A percentile compares a stretch with the other conserved stretches of the same genome.
Evolutionary conservation across 495 filamentous ascomycete species (phyloP).

Genomic region (Aspergillus avenaceus): DNA sequence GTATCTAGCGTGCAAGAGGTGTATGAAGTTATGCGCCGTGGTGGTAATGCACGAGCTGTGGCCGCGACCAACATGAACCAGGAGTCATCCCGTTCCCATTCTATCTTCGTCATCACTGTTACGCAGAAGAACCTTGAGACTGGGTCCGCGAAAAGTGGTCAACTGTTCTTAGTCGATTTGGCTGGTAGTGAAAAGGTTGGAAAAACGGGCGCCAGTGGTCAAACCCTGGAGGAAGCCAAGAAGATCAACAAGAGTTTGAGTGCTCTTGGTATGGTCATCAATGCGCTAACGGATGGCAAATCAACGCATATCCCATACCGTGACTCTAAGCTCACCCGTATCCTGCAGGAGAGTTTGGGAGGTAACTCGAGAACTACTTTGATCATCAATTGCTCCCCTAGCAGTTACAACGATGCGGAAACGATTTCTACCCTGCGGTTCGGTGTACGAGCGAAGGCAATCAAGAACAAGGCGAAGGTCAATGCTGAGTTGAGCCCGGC

Average conservation of each 20-base stretch:
- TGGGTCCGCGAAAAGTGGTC: conserved; percentile 91
- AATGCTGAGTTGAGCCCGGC: conserved; percentile 94
- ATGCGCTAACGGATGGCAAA: conserved; percentile 94
- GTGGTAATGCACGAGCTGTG: conserved; percentile 84
- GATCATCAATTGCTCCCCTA: conserved; percentile 98
- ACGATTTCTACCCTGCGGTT: conserved; percentile 91
- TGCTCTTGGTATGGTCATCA: conserved; percentile 98
- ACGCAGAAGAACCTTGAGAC: conserved; percentile 98
- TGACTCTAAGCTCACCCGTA: conserved; percentile 96
- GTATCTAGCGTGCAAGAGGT: conserved; percentile 94
- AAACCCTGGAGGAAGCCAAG: conserved; percentile 97
- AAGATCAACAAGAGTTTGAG: conserved; percentile 99
- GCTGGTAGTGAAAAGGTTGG: conserved; percentile 98
- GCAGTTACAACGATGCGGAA: conserved; percentile 96
- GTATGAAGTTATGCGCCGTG: conserved; percentile 93
- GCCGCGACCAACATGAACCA: conserved; percentile 99
- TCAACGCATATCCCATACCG: conserved; percentile 95
- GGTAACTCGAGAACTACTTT: conserved; percentile 96
- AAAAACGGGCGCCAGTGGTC: conserved; percentile 95
- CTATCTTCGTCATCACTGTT: conserved; percentile 95
- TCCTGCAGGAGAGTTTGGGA: conserved; percentile 92
- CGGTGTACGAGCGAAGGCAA: conserved; percentile 94
- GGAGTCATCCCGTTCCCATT: conserved; percentile 97
- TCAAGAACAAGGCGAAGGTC: conserved; percentile 99
- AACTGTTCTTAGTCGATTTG: conserved; percentile 95